A percentile compares a stretch with the other conserved stretches of the same genome.
These are phyloP conservation scores for Blastobotrys muscicola DNA, from an alignment of 805 yeast genomes.

Conservation along the genomic window DNA sequence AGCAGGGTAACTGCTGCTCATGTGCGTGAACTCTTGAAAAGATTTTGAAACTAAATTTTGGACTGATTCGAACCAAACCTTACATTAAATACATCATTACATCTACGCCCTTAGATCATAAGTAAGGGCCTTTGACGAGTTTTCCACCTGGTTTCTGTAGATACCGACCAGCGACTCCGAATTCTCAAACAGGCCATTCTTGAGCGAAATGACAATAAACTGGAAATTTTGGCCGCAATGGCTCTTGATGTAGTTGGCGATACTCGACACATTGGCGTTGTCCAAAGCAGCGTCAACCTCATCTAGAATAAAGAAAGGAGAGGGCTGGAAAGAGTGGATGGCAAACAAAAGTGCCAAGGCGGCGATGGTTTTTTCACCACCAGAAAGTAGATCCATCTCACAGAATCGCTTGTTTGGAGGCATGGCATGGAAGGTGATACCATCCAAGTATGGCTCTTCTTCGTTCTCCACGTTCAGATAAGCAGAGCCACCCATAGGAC, in stretches of 20 bases:
- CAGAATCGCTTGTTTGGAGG: constrained; percentile 92
- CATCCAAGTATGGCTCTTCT: constrained; percentile 79
- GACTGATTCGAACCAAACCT: background rate
- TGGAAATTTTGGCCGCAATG: constrained; percentile 59
- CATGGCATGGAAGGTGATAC: constrained; percentile 86
- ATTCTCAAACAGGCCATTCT: constrained; percentile 75
- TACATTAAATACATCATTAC: constrained; percentile 1
- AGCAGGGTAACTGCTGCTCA: too few species aligned
- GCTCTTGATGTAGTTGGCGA: constrained; percentile 75
- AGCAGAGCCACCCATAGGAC: constrained; percentile 90
- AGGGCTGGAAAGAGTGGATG: constrained; percentile 80
- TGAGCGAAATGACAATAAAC: constrained; percentile 86
- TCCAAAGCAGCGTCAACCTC: constrained; percentile 99
- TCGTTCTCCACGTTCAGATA: constrained; percentile 77
- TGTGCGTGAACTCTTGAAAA: too few species aligned
- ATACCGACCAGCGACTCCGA: constrained; percentile 91
- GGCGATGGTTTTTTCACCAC: constrained; percentile 96
- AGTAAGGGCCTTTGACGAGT: constrained; percentile 18
- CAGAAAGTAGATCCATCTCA: constrained; percentile 86
- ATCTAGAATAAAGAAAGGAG: constrained; percentile 92
- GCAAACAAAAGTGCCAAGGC: constrained; percentile 90
- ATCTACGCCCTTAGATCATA: constrained; percentile 14
- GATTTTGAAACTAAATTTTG: too few species aligned
- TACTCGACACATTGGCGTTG: constrained; percentile 71
- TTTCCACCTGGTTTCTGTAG: constrained; percentile 33